A percentile compares a stretch with the other conserved stretches of the same genome.
These are phyloP conservation scores for Vinca minor DNA, from an alignment of 257 asterid genomes.

Conservation along the genomic window DNA sequence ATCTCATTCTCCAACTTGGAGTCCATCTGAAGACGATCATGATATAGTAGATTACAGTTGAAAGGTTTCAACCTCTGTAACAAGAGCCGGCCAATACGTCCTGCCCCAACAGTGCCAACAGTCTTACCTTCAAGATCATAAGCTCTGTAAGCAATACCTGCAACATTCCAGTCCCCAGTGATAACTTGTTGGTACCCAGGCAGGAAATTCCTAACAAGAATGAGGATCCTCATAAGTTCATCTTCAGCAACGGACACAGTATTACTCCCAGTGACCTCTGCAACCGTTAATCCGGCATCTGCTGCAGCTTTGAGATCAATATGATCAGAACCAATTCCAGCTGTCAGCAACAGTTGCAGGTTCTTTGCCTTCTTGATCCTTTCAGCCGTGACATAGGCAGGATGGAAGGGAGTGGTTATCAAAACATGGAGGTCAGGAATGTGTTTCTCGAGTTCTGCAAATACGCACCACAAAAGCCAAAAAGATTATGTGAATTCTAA, in stretches of 20 bases:
- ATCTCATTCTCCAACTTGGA: conserved; percentile 61
- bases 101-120: conserved; percentile 99
- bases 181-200: conserved; percentile 88
- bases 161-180: conserved; percentile 88
- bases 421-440: conserved; percentile 86
- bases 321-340: conserved; percentile 96
- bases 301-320: conserved; percentile 96
- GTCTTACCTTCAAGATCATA: conserved; percentile 98
- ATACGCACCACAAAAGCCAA: conserved; percentile 10
- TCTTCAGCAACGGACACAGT: conserved; percentile 94
- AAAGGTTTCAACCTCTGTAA: conserved; percentile 94
- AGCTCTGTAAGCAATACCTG: conserved; percentile 78
- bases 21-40: conserved; percentile 79
- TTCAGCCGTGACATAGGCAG: conserved; percentile 94
- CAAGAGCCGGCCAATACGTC: conserved; percentile 75
- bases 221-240: conserved; percentile 93
- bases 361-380: conserved; percentile 90
- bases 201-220: conserved; percentile 80
- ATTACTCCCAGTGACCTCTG: conserved; percentile 98
- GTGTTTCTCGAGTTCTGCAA: conserved; percentile 91
- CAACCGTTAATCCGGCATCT: conserved; percentile 89
- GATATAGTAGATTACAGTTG: conserved; percentile 80
- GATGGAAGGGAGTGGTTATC: conserved; percentile 95
- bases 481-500: background rate
- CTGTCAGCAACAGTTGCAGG: conserved; percentile 78